Evolutionary conservation across 495 filamentous ascomycete genomes (phyloP), one percentile per base, ranked within the genome.

Genomic region (Stereocaulon alpinum): DNA sequence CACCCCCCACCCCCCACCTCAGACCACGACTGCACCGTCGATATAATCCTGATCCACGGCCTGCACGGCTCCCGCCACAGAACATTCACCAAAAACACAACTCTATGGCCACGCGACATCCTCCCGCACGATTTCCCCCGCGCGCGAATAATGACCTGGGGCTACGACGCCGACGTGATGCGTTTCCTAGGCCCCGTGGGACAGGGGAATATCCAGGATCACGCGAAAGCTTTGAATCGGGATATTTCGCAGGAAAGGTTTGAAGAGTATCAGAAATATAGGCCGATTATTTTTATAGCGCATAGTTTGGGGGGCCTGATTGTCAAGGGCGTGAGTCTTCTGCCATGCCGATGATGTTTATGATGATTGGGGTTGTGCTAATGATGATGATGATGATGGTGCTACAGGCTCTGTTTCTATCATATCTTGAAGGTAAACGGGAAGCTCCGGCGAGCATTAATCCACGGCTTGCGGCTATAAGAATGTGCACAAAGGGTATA

Each of bases 401-500:
- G 5, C 4, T 32, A 15, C 6, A 50, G 47, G 47, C 47, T 17
- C 24, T 50, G 0, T n/a, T 50, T 6, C 22, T 32, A 9, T 50
- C 47, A 0, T 50, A 50, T 9, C 27, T 14, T 2, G 34, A 54
- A 10, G 17, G 5, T 0, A n/a, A 2, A n/a, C 40, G 24, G 20
- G 10, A 37, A 32, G 40, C 6, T 12, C 17, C 32, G 11, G 6
- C 6, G 5, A 22, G 14, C 30, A 41, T 32, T 2, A 32, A 41
- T 9, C 51, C 10, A 22, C 34, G 51, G 12, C 7, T 24, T 12
- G 34, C 51, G 14, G 51, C 51, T n/a, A n/a, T 54, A 11, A n/a
- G 6, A 40, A 22, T 12, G 37, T 4, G 2, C 17, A 54, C 51
- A 5, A 22, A 54, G 17, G 51, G 29, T 15, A 82, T 91, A 29